Evolutionary conservation across 1,139 yeast genomes (phyloP).

Genomic region (Kodamaea suecica): DNA sequence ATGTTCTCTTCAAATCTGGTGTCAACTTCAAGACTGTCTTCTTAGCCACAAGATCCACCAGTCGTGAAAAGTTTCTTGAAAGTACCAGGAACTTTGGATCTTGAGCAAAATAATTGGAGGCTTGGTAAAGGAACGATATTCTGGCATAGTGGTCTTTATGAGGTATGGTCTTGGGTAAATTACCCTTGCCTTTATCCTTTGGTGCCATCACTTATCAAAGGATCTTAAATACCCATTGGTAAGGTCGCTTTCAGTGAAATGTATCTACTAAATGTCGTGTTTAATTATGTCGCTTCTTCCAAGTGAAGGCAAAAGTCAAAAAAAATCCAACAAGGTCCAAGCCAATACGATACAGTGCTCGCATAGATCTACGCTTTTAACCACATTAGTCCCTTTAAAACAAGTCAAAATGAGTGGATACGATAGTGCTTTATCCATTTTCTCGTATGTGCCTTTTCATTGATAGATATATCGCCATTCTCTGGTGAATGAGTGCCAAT

Average conservation of each 20-base stretch:
- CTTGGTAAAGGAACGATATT: constrained; percentile 55
- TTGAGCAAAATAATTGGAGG: constrained; percentile 32
- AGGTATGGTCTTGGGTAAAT: constrained; percentile 36
- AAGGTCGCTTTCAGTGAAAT: too few species aligned
- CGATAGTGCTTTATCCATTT: constrained; percentile 98
- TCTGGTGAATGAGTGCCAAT: background rate
- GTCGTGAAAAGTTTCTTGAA: constrained; percentile 48
- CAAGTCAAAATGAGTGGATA: constrained; percentile 80
- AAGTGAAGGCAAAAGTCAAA: constrained; percentile 2
- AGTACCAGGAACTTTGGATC: constrained; percentile 28
- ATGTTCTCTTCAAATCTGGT: constrained; percentile 56
- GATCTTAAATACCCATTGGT: too few species aligned
- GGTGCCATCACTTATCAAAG: background rate
- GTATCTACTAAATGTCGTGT: too few species aligned
- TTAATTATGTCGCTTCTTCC: constrained; percentile 6
- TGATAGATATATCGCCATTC: too few species aligned
- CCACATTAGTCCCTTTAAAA: background rate
- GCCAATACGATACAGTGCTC: constrained; percentile 1
- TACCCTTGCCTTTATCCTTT: constrained; percentile 5
- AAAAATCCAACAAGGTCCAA: constrained; percentile 8
- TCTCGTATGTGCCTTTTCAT: constrained; percentile 88
- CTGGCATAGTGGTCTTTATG: constrained; percentile 60
- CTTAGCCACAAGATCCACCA: constrained; percentile 52
- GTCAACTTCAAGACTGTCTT: constrained; percentile 61
- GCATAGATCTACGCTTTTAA: too few species aligned